These are phyloP conservation scores for Leptomonas seymouri DNA, from an alignment of 208 protist genomes.

Conservation along the genomic window DNA sequence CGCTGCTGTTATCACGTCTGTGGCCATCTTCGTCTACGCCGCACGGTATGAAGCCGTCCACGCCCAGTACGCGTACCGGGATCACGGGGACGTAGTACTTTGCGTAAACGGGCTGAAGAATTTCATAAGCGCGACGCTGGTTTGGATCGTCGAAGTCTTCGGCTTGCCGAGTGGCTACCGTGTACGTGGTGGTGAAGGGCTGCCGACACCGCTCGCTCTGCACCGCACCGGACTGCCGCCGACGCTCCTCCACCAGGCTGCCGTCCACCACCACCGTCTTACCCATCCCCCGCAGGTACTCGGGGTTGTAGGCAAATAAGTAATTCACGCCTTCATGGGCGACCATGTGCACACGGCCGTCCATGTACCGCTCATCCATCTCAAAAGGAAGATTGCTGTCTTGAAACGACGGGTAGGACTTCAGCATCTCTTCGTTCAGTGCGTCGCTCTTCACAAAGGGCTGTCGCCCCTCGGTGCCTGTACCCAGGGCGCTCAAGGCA, in stretches of 20 bases:
- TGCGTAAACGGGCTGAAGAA: conserved; percentile 29
- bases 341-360: conserved; percentile 57
- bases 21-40: not conserved
- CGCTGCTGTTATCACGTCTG: not conserved
- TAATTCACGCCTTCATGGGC: conserved; percentile 54
- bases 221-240: not conserved
- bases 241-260: conserved; percentile 8
- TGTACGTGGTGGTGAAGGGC: conserved; percentile 18
- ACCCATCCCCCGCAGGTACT: conserved; percentile 14
- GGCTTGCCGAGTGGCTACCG: conserved; percentile 12
- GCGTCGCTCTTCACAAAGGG: not conserved
- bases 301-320: conserved; percentile 50
- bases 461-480: conserved; percentile 2
- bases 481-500: no score
- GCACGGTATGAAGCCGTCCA: conserved; percentile 38
- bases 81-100: conserved; percentile 44
- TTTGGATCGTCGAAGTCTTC: conserved; percentile 20
- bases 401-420: conserved; percentile 19
- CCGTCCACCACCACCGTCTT: conserved; percentile 21
- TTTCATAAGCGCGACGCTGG: conserved; percentile 27
- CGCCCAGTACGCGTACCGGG: conserved; percentile 45
- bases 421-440: conserved; percentile 17
- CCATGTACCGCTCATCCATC: conserved; percentile 34
- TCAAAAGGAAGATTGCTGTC: conserved; percentile 27
- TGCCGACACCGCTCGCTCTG: conserved; percentile 1